Conservation (phyloP, 148 eudicot genomes). For the Fallopia convolvulus region DNA sequence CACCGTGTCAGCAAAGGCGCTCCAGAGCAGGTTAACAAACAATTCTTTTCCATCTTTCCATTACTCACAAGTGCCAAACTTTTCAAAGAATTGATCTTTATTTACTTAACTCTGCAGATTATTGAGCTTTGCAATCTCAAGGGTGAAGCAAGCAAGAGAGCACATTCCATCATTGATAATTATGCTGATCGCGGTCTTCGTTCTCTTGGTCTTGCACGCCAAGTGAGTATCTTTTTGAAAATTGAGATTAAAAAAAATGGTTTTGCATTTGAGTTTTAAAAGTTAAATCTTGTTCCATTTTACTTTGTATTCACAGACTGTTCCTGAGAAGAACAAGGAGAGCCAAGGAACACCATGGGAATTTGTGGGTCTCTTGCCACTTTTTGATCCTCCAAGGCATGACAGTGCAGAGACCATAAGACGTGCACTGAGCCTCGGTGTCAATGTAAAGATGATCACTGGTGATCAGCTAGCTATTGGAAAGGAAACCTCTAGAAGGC, state of each 20-base stretch:
- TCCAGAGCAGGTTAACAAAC: conserved; percentile 59
- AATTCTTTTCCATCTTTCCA: background rate
- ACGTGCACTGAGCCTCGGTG: conserved; percentile 71
- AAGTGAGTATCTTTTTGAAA: conserved; percentile 24
- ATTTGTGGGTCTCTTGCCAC: conserved; percentile 64
- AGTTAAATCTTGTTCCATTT: no score
- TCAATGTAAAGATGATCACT: conserved; percentile 90
- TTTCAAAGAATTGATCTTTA: background rate
- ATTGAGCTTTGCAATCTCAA: conserved; percentile 56
- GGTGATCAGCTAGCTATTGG: conserved; percentile 86
- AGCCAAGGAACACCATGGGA: conserved; percentile 63
- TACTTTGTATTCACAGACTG: conserved; percentile 15
- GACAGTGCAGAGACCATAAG: conserved; percentile 81
- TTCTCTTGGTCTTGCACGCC: conserved; percentile 57
- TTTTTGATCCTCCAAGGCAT: conserved; percentile 80
- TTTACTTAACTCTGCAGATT: conserved; percentile 31
- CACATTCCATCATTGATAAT: conserved; percentile 47
- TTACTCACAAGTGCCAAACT: background rate
- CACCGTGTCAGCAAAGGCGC: conserved; percentile 88
- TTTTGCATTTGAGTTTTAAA: background rate
- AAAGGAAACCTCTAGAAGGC: conserved; percentile 77
- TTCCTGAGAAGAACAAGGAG: conserved; percentile 74
- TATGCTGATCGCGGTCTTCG: conserved; percentile 86
- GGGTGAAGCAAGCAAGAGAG: conserved; percentile 35
- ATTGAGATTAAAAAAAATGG: background rate